A percentile compares a stretch with the other conserved stretches of the same genome.
phyloP scores from a whole-genome alignment of 2,329 filamentous ascomycete species.

The Leptographium wingfieldii region DNA sequence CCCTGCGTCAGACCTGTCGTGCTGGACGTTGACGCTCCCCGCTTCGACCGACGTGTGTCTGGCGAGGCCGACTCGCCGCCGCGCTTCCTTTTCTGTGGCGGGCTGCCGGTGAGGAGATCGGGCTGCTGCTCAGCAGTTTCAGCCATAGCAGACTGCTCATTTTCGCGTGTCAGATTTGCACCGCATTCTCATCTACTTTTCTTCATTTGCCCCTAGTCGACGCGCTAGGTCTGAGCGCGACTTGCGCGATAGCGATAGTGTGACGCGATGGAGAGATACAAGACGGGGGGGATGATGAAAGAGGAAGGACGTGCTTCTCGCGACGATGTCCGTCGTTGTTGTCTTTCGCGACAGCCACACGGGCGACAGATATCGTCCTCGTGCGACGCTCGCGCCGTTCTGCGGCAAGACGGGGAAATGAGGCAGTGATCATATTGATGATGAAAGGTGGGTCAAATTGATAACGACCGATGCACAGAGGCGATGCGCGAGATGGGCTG shows the following conservation, averaged over 20 bases:
- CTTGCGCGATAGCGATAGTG: too few relatives aligned
- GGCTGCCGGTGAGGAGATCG: conserved; percentile 31
- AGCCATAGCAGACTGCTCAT: conserved; percentile 25
- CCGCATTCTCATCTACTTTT: background rate
- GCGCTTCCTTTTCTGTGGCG: conserved; percentile 44
- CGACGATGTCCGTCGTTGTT: background rate
- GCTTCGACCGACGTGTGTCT: conserved; percentile 37
- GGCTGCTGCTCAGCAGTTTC: conserved; percentile 35
- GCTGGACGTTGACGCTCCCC: conserved; percentile 31
- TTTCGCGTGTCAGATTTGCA: background rate
- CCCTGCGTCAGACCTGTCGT: conserved; percentile 4
- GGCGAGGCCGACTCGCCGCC: conserved; percentile 34
- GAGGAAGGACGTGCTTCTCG: background rate
- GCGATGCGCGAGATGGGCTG: conserved; percentile 8
- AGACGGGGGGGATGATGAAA: background rate
- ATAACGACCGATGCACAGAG: background rate
- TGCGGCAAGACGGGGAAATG: background rate
- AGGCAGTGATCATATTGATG: background rate
- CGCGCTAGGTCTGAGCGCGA: background rate
- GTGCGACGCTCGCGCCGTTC: background rate
- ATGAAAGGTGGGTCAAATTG: background rate
- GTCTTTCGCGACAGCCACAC: background rate
- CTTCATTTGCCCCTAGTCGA: background rate
- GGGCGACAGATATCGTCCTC: background rate
- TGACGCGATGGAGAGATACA: too few relatives aligned